phyloP scores from a whole-genome alignment of 257 asterid genomes.

The Solanum bulbocastanum region DNA sequence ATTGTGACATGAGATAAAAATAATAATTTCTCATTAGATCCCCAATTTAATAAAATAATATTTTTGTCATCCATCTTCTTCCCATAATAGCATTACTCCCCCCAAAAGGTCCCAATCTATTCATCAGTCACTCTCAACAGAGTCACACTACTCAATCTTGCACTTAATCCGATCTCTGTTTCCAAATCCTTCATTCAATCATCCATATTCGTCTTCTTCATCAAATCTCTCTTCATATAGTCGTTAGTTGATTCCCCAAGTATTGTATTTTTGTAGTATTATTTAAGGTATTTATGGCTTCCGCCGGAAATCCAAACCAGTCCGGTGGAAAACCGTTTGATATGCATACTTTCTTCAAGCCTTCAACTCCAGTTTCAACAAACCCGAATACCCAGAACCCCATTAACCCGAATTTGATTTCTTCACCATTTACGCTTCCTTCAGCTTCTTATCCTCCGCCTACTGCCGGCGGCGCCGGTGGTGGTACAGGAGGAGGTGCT shows the following conservation, averaged over 20 bases:
- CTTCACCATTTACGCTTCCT: constrained; percentile 45
- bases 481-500: constrained; percentile 27
- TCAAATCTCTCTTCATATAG: not conserved
- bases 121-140: not conserved
- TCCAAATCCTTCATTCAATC: not conserved
- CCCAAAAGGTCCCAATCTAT: not conserved
- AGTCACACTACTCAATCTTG: not conserved
- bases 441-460: constrained; percentile 78
- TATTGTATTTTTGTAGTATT: not conserved
- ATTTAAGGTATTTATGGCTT: constrained; percentile 8
- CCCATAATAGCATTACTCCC: not conserved
- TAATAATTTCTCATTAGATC: not conserved
- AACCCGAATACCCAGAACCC: constrained; percentile 44
- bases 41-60: not conserved
- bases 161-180: not conserved
- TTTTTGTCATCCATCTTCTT: not conserved
- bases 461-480: constrained; percentile 7
- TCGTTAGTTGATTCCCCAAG: not conserved
- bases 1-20: not conserved
- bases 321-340: constrained; percentile 74
- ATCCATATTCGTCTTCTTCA: not conserved
- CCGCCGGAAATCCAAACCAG: constrained; percentile 65
- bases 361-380: not conserved
- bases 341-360: constrained; percentile 53
- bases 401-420: constrained; percentile 1